Conservation (phyloP, 352 stramenopile species). For the Pythium pyrilobum region DNA sequence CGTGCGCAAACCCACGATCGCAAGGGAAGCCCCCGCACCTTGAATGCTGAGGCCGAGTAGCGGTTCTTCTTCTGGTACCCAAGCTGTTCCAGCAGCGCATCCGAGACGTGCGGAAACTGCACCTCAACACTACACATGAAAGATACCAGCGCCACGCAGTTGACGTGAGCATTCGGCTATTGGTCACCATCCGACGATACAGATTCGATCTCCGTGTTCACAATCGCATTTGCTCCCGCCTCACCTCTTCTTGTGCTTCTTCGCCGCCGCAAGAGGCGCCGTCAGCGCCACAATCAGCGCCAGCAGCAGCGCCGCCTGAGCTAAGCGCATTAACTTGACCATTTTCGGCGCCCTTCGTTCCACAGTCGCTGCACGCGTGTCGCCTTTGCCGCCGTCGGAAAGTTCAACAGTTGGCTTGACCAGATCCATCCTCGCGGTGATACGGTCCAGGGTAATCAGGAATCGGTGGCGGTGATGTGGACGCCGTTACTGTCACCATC, state of each 20-base stretch:
- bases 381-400: slow-evolving; percentile 3
- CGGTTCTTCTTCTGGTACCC: slow-evolving; percentile 81
- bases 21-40: slow-evolving; percentile 16
- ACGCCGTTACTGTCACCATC: neutral
- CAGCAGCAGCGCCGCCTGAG: slow-evolving; percentile 25
- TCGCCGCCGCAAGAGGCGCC: slow-evolving; percentile 13
- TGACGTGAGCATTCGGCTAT: too few species aligned
- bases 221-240: too few species aligned
- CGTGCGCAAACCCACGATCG: neutral
- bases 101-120: slow-evolving; percentile 73
- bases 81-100: slow-evolving; percentile 65
- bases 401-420: slow-evolving; percentile 15
- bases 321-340: slow-evolving; percentile 17
- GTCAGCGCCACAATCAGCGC: slow-evolving; percentile 27
- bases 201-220: too few species aligned
- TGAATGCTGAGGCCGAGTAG: slow-evolving; percentile 67
- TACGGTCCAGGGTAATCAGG: too few species aligned
- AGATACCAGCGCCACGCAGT: neutral
- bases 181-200: too few species aligned
- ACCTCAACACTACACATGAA: slow-evolving; percentile 44
- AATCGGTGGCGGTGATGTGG: neutral
- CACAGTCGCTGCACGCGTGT: neutral
- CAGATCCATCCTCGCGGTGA: slow-evolving; percentile 6
- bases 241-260: slow-evolving; percentile 48
- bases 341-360: neutral